Evolutionary conservation across 257 asterid species (phyloP).

Genomic region (Thymus mandschuricus): DNA sequence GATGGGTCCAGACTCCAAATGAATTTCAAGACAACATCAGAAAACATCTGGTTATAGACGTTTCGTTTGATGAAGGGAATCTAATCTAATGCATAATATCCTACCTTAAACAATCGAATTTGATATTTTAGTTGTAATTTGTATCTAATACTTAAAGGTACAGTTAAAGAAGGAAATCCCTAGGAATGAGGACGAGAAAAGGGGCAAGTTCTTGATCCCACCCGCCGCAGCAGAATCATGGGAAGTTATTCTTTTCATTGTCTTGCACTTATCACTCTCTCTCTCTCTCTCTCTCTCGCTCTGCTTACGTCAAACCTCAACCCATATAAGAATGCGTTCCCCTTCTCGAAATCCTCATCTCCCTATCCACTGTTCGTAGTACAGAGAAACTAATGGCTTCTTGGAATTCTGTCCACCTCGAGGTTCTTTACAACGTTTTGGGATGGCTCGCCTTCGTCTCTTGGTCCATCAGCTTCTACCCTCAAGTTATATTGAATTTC

Average conservation of each 20-base stretch:
- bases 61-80: background rate
- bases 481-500: slow-evolving; percentile 77
- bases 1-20: background rate
- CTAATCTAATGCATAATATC: background rate
- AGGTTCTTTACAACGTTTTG: slow-evolving; percentile 65
- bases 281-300: background rate
- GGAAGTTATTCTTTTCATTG: slow-evolving; percentile 3
- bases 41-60: background rate
- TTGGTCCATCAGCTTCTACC: slow-evolving; percentile 97
- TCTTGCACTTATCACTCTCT: background rate
- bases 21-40: background rate
- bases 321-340: background rate
- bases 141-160: background rate
- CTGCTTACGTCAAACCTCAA: background rate
- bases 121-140: background rate
- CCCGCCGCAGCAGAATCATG: slow-evolving; percentile 9
- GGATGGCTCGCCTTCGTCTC: slow-evolving; percentile 88
- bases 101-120: background rate
- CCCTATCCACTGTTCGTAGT: background rate
- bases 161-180: background rate
- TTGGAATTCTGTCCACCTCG: slow-evolving; percentile 69
- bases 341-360: background rate
- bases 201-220: slow-evolving; percentile 34
- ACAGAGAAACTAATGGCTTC: slow-evolving; percentile 48
- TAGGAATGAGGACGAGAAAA: slow-evolving; percentile 36